These are phyloP conservation scores for Hypoxylon crocopeplum DNA, from an alignment of 495 filamentous ascomycete species.

Conservation along the genomic window DNA sequence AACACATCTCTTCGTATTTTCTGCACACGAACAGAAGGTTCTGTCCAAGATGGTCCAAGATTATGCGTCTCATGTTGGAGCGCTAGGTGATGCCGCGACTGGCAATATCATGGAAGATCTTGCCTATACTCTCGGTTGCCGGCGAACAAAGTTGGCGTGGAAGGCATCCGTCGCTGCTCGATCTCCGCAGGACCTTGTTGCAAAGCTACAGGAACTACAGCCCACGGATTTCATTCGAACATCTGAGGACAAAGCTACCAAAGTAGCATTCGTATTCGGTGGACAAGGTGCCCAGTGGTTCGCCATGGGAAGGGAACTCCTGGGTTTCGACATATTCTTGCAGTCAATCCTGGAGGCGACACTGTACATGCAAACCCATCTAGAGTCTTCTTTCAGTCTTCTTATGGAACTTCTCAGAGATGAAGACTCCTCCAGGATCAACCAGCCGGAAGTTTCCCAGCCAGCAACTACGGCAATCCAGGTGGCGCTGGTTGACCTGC, in stretches of 20 bases:
- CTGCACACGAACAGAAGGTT: slow-evolving; percentile 36
- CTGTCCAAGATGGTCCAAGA: slow-evolving; percentile 25
- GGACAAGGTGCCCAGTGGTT: slow-evolving; percentile 49
- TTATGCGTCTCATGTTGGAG: slow-evolving; percentile 17
- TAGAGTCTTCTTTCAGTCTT: slow-evolving; percentile 5
- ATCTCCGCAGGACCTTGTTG: slow-evolving; percentile 21
- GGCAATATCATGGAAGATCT: slow-evolving; percentile 26
- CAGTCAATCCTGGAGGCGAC: slow-evolving; percentile 32
- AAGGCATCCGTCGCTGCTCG: slow-evolving; percentile 28
- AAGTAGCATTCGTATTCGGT: slow-evolving; percentile 29
- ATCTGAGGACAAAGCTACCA: slow-evolving; percentile 8
- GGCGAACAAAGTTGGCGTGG: slow-evolving; percentile 36
- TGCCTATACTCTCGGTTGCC: slow-evolving; percentile 37
- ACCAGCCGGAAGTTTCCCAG: slow-evolving; percentile 39
- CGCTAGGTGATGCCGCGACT: not conserved
- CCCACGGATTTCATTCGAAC: slow-evolving; percentile 5
- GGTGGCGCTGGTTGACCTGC: slow-evolving; percentile 56
- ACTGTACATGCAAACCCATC: slow-evolving; percentile 14
- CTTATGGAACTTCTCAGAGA: slow-evolving; percentile 19
- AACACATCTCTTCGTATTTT: slow-evolving; percentile 36
- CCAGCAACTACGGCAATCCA: slow-evolving; percentile 52
- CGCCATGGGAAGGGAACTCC: slow-evolving; percentile 53
- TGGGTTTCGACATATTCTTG: slow-evolving; percentile 33
- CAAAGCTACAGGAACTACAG: not conserved
- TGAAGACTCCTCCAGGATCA: slow-evolving; percentile 21